A percentile compares a stretch with the other conserved stretches of the same genome.
These are phyloP conservation scores for Porphyra umbilicalis DNA, from an alignment of 31 red algal genomes.

Conservation along the genomic window DNA sequence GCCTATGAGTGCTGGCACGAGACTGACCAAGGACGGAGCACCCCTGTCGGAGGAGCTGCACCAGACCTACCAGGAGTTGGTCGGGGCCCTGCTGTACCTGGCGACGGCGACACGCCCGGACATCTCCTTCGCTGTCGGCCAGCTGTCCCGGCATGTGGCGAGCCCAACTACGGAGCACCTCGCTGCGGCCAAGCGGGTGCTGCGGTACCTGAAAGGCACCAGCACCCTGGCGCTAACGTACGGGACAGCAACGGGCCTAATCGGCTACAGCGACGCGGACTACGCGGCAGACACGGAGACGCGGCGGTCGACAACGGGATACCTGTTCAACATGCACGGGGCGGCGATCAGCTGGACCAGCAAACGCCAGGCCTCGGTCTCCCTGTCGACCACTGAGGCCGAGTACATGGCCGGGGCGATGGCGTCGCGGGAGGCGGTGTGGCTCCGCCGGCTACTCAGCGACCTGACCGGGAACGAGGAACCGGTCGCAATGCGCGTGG, in stretches of 20 bases:
- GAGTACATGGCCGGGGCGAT: slow-evolving; percentile 11
- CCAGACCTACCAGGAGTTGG: no score
- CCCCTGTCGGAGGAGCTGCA: neutral
- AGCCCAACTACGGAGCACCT: neutral
- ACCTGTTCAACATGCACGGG: neutral
- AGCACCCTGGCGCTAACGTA: neutral
- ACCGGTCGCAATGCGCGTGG: no score
- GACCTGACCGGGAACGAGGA: neutral
- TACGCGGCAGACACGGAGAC: no score
- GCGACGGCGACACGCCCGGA: neutral
- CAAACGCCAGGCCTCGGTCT: neutral
- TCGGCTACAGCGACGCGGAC: neutral
- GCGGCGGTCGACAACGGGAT: slow-evolving; percentile 5
- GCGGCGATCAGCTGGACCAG: slow-evolving; percentile 13
- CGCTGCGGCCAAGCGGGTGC: neutral
- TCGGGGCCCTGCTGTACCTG: neutral
- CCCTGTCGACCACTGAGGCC: slow-evolving; percentile 29
- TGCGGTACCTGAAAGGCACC: slow-evolving; percentile 4
- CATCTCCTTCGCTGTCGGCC: neutral
- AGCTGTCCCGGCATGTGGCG: neutral
- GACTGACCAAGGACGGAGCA: neutral
- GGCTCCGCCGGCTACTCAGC: neutral
- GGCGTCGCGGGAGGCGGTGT: neutral
- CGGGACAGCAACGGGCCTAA: neutral
- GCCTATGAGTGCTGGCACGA: no score